phyloP scores from a whole-genome alignment of 805 yeast species.

The Starmerella roubikii region DNA sequence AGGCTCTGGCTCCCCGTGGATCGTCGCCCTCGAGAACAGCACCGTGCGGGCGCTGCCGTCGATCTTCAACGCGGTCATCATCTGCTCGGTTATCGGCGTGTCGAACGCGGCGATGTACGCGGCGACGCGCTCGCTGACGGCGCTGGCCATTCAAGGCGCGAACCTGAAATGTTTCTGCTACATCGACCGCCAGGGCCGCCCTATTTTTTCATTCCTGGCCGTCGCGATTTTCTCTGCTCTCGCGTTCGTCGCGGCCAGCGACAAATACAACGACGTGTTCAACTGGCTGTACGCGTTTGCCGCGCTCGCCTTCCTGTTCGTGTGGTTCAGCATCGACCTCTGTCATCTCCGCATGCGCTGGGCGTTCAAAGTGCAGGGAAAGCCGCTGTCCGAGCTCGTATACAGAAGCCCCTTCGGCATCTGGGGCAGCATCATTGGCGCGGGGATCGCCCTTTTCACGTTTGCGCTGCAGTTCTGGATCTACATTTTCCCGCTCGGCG shows the following conservation, averaged over 20 bases:
- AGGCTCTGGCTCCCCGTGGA: slow-evolving; percentile 65
- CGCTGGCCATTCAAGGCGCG: slow-evolving; percentile 49
- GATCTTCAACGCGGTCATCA: slow-evolving; percentile 62
- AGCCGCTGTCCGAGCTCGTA: slow-evolving; percentile 50
- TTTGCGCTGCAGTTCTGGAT: slow-evolving; percentile 71
- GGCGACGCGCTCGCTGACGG: slow-evolving; percentile 51
- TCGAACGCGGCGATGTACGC: slow-evolving; percentile 62
- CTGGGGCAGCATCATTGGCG: slow-evolving; percentile 53
- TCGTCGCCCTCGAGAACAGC: slow-evolving; percentile 62
- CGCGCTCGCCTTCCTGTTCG: slow-evolving; percentile 19
- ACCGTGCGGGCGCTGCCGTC: slow-evolving; percentile 54
- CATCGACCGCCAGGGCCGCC: slow-evolving; percentile 67
- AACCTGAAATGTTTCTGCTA: slow-evolving; percentile 50
- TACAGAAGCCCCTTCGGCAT: slow-evolving; percentile 58
- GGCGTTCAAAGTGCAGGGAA: slow-evolving; percentile 49
- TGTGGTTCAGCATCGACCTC: slow-evolving; percentile 18
- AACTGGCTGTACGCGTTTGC: slow-evolving; percentile 22
- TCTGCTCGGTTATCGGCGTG: slow-evolving; percentile 65
- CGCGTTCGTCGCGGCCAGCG: slow-evolving; percentile 49
- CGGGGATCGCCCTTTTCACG: slow-evolving; percentile 42
- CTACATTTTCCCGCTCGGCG: slow-evolving; percentile 56
- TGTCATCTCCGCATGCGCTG: slow-evolving; percentile 34
- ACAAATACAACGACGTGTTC: slow-evolving; percentile 22
- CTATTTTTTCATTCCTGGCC: slow-evolving; percentile 46
- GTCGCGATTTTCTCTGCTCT: slow-evolving; percentile 38